Base-by-base conservation (phyloP, 225 moss, liverwort and hornwort species). In the Bryum argenteum region DNA sequence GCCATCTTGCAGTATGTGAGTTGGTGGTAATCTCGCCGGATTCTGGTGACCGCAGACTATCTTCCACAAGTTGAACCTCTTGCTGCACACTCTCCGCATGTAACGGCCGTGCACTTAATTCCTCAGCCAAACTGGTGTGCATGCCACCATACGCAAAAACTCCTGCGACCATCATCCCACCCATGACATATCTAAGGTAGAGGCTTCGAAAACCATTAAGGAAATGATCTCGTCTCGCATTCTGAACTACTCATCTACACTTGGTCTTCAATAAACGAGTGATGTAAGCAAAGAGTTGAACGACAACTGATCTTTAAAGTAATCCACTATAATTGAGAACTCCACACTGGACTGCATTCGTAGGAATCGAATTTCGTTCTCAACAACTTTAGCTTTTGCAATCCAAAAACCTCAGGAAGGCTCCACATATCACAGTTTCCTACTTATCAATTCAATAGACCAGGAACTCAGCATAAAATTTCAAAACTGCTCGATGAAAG, bases 1-100 rank as follows among this genome's bases (percentile, higher is more conserved):
- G 81, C 98, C 98, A 98, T 76, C 92, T 92, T 61, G 94, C 94
- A 60, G 98, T 98, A 76, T 98, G 94, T 66, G 86, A 85, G 63
- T 94, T 98, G 69, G 98, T 84, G 39, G 81, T 71, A 61, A 82
- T 63, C 75, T 88, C 87, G 8, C 80, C 81, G 20, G 89, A 71
- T 48, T 88, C 80, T 53, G 85, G 72, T 45, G 90, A 81, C 52
- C 78, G 86, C 63, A 92, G 44, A 71, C 80, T 84, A 64, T 85
- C 86, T 63, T 88, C 92, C 40, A 87, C 75, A 71, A 84, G 84
- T 70, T 85, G 77, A 43, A 79, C 87, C 63, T 87, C 84, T 58
- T 87, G 84, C 63, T 79, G 74, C 54, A 68, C 67, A 52, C 60
- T 85, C 43, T 76, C 83, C 39, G 81, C 68, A 71, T 80, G 80